A percentile compares a stretch with the other conserved stretches of the same genome.
These are phyloP conservation scores for Blastobotrys arbuscula DNA, from an alignment of 1,139 yeast species.

Conservation along the genomic window DNA sequence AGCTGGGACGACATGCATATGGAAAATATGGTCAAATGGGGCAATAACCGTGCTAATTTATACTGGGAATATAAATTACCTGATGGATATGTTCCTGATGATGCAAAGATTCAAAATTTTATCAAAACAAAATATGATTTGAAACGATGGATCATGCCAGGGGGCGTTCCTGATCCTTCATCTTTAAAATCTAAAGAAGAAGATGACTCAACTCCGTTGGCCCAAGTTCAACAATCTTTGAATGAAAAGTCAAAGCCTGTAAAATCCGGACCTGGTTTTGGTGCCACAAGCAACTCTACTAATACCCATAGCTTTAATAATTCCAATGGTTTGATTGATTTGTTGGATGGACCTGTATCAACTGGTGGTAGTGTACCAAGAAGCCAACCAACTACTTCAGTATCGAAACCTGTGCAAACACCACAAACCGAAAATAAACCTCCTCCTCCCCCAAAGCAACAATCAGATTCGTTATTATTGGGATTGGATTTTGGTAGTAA, in stretches of 20 bases:
- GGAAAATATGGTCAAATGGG: constrained; percentile 78
- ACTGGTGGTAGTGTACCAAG: too few relatives aligned
- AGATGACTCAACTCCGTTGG: constrained; percentile 24
- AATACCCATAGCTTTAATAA: not conserved
- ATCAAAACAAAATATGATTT: constrained; percentile 86
- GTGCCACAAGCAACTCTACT: not conserved
- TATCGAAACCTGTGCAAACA: constrained; percentile 9
- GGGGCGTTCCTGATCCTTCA: constrained; percentile 55
- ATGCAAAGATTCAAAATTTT: constrained; percentile 79
- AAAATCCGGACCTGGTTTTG: not conserved
- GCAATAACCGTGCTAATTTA: constrained; percentile 68
- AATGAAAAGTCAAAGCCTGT: constrained; percentile 1
- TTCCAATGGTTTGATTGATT: not conserved
- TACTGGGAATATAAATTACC: constrained; percentile 82
- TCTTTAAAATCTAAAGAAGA: constrained; percentile 28
- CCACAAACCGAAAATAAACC: constrained; percentile 5
- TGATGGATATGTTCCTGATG: constrained; percentile 68
- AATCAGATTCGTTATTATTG: constrained; percentile 25
- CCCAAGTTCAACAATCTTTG: constrained; percentile 25
- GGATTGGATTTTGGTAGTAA: constrained; percentile 31
- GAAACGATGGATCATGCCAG: constrained; percentile 70
- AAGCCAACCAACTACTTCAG: constrained; percentile 15
- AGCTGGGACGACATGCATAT: constrained; percentile 96
- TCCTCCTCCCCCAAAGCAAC: constrained; percentile 18
- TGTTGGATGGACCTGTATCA: constrained; percentile 11